phyloP scores from a whole-genome alignment of 768 basidiomycete genomes.

The Tulasnella sp. region DNA sequence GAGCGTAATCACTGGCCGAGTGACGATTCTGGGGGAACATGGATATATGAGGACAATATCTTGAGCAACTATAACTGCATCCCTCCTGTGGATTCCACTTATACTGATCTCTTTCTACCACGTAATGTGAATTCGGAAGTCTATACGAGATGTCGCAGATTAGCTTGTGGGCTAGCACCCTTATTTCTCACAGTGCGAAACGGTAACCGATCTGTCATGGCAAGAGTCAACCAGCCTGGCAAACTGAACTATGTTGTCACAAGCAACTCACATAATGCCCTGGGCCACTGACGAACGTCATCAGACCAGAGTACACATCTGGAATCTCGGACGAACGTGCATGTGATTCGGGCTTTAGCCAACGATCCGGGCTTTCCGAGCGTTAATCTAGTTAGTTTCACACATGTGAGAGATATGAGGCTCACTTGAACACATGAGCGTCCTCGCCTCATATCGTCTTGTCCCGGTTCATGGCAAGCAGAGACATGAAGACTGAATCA shows the following conservation, averaged over 20 bases:
- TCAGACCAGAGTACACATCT: conserved; percentile 47
- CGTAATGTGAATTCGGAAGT: conserved; percentile 37
- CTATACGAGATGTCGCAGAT: conserved; percentile 42
- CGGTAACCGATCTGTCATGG: conserved; percentile 8
- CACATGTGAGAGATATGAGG: neutral
- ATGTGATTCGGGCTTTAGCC: conserved; percentile 34
- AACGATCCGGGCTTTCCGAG: conserved; percentile 47
- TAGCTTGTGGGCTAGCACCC: conserved; percentile 38
- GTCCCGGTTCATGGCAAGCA: conserved; percentile 10
- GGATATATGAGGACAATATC: too few species aligned
- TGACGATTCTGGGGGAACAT: too few species aligned
- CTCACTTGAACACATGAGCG: conserved; percentile 20
- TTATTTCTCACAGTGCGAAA: conserved; percentile 22
- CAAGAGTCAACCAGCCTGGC: neutral
- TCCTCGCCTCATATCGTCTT: conserved; percentile 20
- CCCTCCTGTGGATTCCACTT: neutral
- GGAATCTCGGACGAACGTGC: conserved; percentile 39
- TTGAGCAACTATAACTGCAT: too few species aligned
- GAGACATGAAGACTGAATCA: conserved; percentile 1
- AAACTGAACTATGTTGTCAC: conserved; percentile 31
- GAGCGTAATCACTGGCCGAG: too few species aligned
- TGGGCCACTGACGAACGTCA: conserved; percentile 55
- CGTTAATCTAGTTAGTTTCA: too few species aligned
- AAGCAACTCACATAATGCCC: conserved; percentile 34
- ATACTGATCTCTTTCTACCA: conserved; percentile 27